Evolutionary conservation across 2,329 filamentous ascomycete species (phyloP), one percentile per base, ranked within the genome.

Genomic region (Trichoderma asperellum): DNA sequence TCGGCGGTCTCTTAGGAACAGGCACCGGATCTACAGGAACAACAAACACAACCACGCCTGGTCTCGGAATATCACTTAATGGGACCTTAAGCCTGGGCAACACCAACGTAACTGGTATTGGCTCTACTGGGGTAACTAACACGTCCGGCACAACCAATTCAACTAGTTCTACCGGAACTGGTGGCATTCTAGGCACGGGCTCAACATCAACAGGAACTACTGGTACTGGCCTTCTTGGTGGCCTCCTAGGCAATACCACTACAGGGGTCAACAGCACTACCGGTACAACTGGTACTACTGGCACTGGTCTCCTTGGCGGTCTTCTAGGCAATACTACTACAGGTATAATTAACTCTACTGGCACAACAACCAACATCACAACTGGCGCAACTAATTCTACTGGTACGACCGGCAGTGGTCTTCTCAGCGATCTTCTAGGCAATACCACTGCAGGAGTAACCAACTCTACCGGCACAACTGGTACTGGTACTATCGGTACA

Each of bases 331-430:
- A 12, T 12, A 29, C 24, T 12, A 52, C 57, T 40, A 14, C 47
- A 53, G 57, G 57, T 1, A 12, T 24, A 27, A 27, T 18, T 10
- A 49, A 49, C 43, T 21, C 43, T 10, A 49, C 43, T n/a, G 43
- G n/a, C n/a, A 49, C 14, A 37, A 12, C 10, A 5, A 32, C 32
- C 32, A 32, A 32, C 35, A 37, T 4, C 12, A 37, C 35, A 27
- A n/a, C 59, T 35, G 49, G 47, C 6, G 63, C 49, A 52, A 27
- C 69, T 24, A 56, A 27, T 27, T 71, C 53, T 29, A 59, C 40
- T 47, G 65, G 27, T 16, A 18, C 37, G 3, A 49, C 21, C 12
- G 37, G 58, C 5, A 16, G 2, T 29, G 49, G 49, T 29, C 49
- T 53, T 6, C 49, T 53, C 1, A n/a, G 47, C 4, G 47, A n/a